phyloP scores from a whole-genome alignment of 805 yeast species.

The Ogataea glucozyma region DNA sequence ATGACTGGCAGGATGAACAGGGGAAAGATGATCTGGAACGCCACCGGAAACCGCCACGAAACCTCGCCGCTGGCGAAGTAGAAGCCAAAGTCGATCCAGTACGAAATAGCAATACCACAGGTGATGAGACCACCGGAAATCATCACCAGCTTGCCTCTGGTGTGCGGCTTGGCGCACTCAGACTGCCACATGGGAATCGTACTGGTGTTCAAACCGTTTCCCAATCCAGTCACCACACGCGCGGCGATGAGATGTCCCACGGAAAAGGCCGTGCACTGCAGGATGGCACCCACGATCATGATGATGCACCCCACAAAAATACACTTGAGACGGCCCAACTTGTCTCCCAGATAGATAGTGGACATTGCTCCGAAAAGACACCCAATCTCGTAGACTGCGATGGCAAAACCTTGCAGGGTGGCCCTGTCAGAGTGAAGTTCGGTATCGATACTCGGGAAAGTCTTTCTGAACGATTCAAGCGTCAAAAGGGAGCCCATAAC shows the following conservation, averaged over 20 bases:
- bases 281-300: conserved; percentile 34
- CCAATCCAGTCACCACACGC: conserved; percentile 37
- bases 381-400: conserved; percentile 51
- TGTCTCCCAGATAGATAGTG: conserved; percentile 44
- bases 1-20: conserved; percentile 20
- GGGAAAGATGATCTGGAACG: conserved; percentile 35
- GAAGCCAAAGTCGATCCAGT: conserved; percentile 41
- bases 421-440: conserved; percentile 27
- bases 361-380: conserved; percentile 46
- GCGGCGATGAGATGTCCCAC: conserved; percentile 34
- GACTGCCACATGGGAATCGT: conserved; percentile 40
- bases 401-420: conserved; percentile 51
- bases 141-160: conserved; percentile 34
- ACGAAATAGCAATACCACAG: conserved; percentile 34
- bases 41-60: conserved; percentile 41
- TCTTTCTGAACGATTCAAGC: conserved; percentile 23
- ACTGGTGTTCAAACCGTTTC: conserved; percentile 38
- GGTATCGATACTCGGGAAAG: conserved; percentile 30
- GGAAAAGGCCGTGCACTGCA: conserved; percentile 28
- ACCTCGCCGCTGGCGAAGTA: conserved; percentile 32
- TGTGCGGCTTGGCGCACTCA: conserved; percentile 35
- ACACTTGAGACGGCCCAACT: conserved; percentile 41
- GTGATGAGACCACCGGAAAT: conserved; percentile 33
- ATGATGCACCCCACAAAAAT: conserved; percentile 39
- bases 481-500: conserved; percentile 43